These are phyloP conservation scores for Erythrophleum fordii DNA, from an alignment of 306 rosid genomes.

Conservation along the genomic window DNA sequence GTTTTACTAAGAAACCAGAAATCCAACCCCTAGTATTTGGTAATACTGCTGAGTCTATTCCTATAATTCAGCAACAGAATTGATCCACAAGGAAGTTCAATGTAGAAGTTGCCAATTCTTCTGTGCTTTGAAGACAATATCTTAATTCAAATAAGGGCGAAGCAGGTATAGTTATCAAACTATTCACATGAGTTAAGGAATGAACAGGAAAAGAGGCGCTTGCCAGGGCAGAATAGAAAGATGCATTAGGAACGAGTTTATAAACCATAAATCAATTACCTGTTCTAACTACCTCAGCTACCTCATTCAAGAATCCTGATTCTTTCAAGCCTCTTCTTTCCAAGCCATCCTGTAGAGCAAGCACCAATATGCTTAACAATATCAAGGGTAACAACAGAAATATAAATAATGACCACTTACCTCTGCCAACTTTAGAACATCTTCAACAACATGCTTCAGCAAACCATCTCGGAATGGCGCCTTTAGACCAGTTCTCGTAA, in stretches of 20 bases:
- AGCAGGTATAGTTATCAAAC: conserved; percentile 17
- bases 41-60: neutral
- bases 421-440: conserved; percentile 47
- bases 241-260: conserved; percentile 21
- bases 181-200: neutral
- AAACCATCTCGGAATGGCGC: conserved; percentile 67
- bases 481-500: conserved; percentile 68
- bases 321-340: conserved; percentile 64
- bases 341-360: conserved; percentile 39
- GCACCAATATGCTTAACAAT: conserved; percentile 26
- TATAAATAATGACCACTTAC: conserved; percentile 33
- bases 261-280: conserved; percentile 52
- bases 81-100: neutral
- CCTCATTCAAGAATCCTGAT: conserved; percentile 86
- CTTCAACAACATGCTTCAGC: conserved; percentile 47
- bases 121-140: conserved; percentile 3
- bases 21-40: no score
- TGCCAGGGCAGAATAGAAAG: neutral
- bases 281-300: conserved; percentile 84
- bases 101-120: conserved; percentile 8
- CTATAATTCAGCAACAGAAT: neutral
- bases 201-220: neutral
- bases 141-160: neutral
- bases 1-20: no score
- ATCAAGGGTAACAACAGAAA: conserved; percentile 19